Conservation (phyloP, 2,329 filamentous ascomycete species). For the Penicillium brasilianum region DNA sequence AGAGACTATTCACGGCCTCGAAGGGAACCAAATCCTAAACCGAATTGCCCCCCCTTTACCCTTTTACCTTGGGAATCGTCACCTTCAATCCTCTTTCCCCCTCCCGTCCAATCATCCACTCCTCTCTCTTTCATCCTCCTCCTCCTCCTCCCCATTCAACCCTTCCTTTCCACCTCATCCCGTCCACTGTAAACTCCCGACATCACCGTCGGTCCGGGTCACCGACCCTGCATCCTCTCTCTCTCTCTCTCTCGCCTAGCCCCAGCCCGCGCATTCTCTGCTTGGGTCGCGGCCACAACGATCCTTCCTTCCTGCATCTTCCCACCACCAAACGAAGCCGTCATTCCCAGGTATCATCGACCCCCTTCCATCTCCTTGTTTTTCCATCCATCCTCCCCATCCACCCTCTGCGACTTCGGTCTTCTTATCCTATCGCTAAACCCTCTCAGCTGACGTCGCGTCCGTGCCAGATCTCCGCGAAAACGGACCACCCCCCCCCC, state of each 20-base stretch:
- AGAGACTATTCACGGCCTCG: constrained; percentile 2
- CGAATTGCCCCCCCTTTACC: not conserved
- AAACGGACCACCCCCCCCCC: constrained; percentile 15
- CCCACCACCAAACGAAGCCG: constrained; percentile 33
- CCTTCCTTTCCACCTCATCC: constrained; percentile 1
- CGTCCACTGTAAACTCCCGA: constrained; percentile 2
- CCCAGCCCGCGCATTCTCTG: constrained; percentile 34
- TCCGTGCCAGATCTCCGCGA: constrained; percentile 18
- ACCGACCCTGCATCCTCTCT: constrained; percentile 28
- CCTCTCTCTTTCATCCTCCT: constrained; percentile 8
- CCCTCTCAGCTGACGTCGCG: constrained; percentile 30
- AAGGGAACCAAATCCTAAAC: constrained; percentile 7
- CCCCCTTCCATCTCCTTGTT: constrained; percentile 13
- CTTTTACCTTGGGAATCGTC: constrained; percentile 11
- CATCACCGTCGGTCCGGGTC: constrained; percentile 14
- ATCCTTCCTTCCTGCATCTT: constrained; percentile 33
- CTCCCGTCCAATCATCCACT: constrained; percentile 7
- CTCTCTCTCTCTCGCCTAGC: constrained; percentile 23
- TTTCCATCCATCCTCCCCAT: not conserved
- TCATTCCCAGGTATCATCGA: constrained; percentile 28
- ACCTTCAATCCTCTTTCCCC: constrained; percentile 1
- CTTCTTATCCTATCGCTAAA: constrained; percentile 6
- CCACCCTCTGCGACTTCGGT: constrained; percentile 5
- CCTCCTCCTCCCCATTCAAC: not conserved
- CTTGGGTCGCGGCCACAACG: constrained; percentile 33